Conservation (phyloP, 129 eudicot genomes). For the Daucus carota region DH1_v3.0 NC_030386.2:22377501-22378000, state of each 20-base stretch:
- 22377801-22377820: too few relatives aligned
- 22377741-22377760: neutral
- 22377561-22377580: neutral
- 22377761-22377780: neutral
- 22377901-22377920: neutral
- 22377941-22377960: neutral
- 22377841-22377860: neutral
- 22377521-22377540: neutral
- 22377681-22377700: constrained; percentile 63
- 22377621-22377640: constrained; percentile 71
- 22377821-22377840: too few relatives aligned
- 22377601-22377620: constrained; percentile 69
- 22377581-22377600: constrained; percentile 32
- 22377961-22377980: neutral
- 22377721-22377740: neutral
- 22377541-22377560: neutral
- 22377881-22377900: too few relatives aligned
- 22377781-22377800: neutral
- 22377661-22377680: constrained; percentile 25
- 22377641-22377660: constrained; percentile 80
- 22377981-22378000: neutral
- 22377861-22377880: too few relatives aligned
- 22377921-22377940: neutral
- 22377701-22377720: constrained; percentile 56
- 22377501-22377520: neutral